Evolutionary conservation across 2,329 filamentous ascomycete genomes (phyloP).

Genomic region (Dothidotthia symphoricarpi): DNA sequence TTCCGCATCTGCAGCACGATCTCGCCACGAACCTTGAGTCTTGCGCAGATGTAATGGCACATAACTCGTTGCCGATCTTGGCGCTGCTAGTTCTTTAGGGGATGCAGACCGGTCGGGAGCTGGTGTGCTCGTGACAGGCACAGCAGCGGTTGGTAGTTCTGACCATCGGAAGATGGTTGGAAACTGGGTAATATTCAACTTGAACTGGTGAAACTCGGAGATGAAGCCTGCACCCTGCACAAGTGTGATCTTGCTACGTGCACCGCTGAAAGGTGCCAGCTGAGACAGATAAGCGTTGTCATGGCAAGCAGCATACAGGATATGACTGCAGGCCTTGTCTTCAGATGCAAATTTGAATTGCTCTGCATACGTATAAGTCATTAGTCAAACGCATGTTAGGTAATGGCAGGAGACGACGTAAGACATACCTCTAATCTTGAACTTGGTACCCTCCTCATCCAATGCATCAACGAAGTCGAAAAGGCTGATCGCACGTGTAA

Average conservation of each 20-base stretch:
- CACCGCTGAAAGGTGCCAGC: slow-evolving; percentile 53
- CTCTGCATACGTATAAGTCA: slow-evolving; percentile 16
- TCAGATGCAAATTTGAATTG: slow-evolving; percentile 54
- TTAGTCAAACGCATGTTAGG: neutral
- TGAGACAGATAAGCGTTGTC: slow-evolving; percentile 59
- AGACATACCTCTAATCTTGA: slow-evolving; percentile 56
- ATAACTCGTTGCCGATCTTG: slow-evolving; percentile 1
- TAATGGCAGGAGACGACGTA: neutral
- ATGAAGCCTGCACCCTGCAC: slow-evolving; percentile 54
- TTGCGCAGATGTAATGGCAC: too few species aligned
- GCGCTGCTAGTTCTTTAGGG: slow-evolving; percentile 4
- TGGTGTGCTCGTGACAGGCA: slow-evolving; percentile 7
- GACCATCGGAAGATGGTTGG: slow-evolving; percentile 53
- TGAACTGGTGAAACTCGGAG: slow-evolving; percentile 54
- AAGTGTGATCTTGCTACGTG: slow-evolving; percentile 55
- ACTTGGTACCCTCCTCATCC: slow-evolving; percentile 59
- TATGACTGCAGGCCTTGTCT: slow-evolving; percentile 62
- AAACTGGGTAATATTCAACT: slow-evolving; percentile 53
- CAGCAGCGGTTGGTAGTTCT: slow-evolving; percentile 7
- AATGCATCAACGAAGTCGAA: slow-evolving; percentile 64
- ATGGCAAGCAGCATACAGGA: slow-evolving; percentile 63
- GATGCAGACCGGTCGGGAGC: neutral
- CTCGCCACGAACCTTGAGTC: slow-evolving; percentile 10
- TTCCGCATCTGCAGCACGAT: slow-evolving; percentile 4
- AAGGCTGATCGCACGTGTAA: slow-evolving; percentile 57